Conservation (phyloP, 2,329 filamentous ascomycete species). For the Epichloe typhina region DNA sequence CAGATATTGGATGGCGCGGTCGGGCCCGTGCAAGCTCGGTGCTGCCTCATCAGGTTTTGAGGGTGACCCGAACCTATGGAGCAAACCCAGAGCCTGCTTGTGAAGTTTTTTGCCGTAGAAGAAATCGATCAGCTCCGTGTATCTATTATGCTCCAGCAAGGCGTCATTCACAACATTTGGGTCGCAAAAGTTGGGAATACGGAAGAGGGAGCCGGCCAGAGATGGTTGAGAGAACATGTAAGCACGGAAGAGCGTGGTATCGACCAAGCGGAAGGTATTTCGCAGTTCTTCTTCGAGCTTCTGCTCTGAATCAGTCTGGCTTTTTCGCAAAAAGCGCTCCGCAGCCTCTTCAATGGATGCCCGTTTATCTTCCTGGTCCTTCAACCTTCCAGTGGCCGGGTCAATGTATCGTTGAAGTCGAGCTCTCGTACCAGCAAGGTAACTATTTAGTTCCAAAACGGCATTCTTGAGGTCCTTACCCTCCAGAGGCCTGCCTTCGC, state of each 20-base stretch:
- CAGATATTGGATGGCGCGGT: slow-evolving; percentile 77
- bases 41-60: slow-evolving; percentile 36
- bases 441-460: slow-evolving; percentile 71
- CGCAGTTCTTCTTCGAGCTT: slow-evolving; percentile 60
- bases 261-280: slow-evolving; percentile 69
- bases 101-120: slow-evolving; percentile 92
- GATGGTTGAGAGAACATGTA: slow-evolving; percentile 88
- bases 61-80: slow-evolving; percentile 65
- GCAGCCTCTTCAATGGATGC: slow-evolving; percentile 36
- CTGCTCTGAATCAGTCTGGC: slow-evolving; percentile 34
- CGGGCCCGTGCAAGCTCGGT: slow-evolving; percentile 59
- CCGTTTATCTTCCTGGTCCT: slow-evolving; percentile 31
- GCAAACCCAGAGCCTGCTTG: slow-evolving; percentile 67
- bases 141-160: slow-evolving; percentile 74
- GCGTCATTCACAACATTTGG: slow-evolving; percentile 91
- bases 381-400: slow-evolving; percentile 48
- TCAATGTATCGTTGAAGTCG: slow-evolving; percentile 49
- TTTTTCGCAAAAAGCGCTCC: slow-evolving; percentile 40
- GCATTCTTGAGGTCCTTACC: slow-evolving; percentile 76
- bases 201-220: slow-evolving; percentile 79
- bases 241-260: slow-evolving; percentile 85
- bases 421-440: slow-evolving; percentile 72
- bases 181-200: slow-evolving; percentile 94
- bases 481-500: slow-evolving; percentile 44
- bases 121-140: slow-evolving; percentile 94